phyloP scores from a whole-genome alignment of 2,329 filamentous ascomycete genomes.

The Magnaporthiopsis rhizophila region DNA sequence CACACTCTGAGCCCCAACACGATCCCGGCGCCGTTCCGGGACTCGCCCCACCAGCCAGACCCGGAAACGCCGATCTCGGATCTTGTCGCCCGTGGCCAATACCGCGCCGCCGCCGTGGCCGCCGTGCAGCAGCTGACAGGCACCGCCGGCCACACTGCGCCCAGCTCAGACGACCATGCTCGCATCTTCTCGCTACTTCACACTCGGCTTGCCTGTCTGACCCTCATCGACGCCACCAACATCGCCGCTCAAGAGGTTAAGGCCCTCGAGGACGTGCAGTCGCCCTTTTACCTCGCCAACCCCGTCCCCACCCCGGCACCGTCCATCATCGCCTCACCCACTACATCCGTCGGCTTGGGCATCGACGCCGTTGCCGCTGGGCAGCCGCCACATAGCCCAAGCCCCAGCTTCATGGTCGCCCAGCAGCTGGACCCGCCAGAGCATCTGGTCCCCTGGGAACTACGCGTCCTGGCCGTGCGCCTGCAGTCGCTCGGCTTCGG shows the following conservation, averaged over 20 bases:
- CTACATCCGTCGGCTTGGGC: not conserved
- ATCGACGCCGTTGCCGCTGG: not conserved
- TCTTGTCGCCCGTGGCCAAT: constrained; percentile 67
- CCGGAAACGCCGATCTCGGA: constrained; percentile 57
- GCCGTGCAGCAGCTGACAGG: constrained; percentile 54
- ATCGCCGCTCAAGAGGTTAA: constrained; percentile 62
- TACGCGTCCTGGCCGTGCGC: constrained; percentile 74
- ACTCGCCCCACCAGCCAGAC: constrained; percentile 54
- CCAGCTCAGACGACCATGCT: constrained; percentile 48
- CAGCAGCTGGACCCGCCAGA: constrained; percentile 14
- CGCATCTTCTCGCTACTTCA: constrained; percentile 73
- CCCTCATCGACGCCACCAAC: constrained; percentile 65
- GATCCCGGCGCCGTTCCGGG: constrained; percentile 59
- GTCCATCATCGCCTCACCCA: not conserved
- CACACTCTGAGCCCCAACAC: constrained; percentile 64
- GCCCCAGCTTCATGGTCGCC: constrained; percentile 3
- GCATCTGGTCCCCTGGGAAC: constrained; percentile 77
- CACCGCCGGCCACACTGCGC: constrained; percentile 26
- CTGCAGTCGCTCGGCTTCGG: constrained; percentile 81
- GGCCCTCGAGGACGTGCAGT: constrained; percentile 54
- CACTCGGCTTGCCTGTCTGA: constrained; percentile 72
- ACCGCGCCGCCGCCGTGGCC: constrained; percentile 67
- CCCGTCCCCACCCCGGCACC: constrained; percentile 25
- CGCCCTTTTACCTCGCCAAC: constrained; percentile 48
- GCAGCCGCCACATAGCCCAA: constrained; percentile 1